Percentiles rank a stretch among this genome's conserved stretches.
Evolutionary conservation across 371 early-diverging fungal species (phyloP).

Genomic region (Apophysomyces ossiformis): DNA sequence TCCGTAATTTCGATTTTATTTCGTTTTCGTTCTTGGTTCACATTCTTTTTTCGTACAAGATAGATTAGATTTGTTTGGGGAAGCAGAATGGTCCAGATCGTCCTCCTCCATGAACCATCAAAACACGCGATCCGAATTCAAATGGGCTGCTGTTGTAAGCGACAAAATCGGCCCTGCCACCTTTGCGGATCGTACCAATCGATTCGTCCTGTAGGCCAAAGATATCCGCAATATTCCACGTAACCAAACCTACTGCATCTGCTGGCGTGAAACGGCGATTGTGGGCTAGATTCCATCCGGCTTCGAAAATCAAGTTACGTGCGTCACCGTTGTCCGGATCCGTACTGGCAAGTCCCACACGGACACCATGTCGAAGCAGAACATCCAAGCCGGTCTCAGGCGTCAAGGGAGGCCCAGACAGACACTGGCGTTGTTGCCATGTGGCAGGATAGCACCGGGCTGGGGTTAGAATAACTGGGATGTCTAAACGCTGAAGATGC

Average conservation of each 20-base stretch:
- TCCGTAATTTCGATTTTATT: too few species aligned
- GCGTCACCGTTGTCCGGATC: constrained; percentile 64
- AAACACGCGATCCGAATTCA: constrained; percentile 61
- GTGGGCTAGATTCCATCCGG: constrained; percentile 59
- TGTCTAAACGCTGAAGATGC: constrained; percentile 53
- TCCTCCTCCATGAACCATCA: constrained; percentile 61
- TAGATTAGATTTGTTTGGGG: constrained; percentile 34
- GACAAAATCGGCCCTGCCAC: constrained; percentile 49
- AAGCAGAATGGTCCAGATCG: constrained; percentile 50
- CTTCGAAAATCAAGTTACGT: constrained; percentile 77
- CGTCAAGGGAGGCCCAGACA: constrained; percentile 62
- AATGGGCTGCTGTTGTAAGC: constrained; percentile 62
- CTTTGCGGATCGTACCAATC: constrained; percentile 29
- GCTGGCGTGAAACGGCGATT: constrained; percentile 40
- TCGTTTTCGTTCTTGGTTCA: too few species aligned
- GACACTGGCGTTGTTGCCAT: constrained; percentile 71
- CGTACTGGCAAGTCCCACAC: constrained; percentile 62
- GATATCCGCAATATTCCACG: constrained; percentile 78
- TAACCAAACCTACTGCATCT: constrained; percentile 74
- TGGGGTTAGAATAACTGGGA: constrained; percentile 71
- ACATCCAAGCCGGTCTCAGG: constrained; percentile 60
- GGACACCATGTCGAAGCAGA: constrained; percentile 63
- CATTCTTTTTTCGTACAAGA: too few species aligned
- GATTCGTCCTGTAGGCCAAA: constrained; percentile 44
- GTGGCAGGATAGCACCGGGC: constrained; percentile 68